phyloP scores from a whole-genome alignment of 148 eudicot genomes.

The Dysphania ambrosioides region DNA sequence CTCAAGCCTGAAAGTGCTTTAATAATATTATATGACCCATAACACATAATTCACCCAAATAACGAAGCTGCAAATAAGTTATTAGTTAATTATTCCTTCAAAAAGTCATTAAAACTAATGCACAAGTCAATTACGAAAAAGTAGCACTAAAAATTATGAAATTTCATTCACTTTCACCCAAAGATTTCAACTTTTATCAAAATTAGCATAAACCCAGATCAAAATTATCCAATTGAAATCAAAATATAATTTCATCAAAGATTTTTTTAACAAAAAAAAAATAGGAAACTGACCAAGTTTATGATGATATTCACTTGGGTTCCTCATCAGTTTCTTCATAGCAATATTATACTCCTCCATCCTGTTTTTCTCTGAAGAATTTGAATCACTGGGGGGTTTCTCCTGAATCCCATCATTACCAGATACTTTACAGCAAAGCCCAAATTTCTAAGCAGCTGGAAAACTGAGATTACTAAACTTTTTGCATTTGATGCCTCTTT shows the following conservation, averaged over 20 bases:
- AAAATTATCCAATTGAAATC: not conserved
- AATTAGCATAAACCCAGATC: slow-evolving; percentile 18
- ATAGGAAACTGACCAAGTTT: slow-evolving; percentile 66
- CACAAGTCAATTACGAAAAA: not conserved
- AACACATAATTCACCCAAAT: not conserved
- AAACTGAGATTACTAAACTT: slow-evolving; percentile 13
- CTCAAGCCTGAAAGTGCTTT: too few species aligned
- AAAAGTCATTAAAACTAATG: not conserved
- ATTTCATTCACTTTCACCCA: not conserved
- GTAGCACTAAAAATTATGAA: not conserved
- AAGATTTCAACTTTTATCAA: not conserved
- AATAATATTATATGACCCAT: too few species aligned
- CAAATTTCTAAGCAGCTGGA: slow-evolving; percentile 11
- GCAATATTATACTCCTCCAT: slow-evolving; percentile 81
- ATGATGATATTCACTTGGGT: slow-evolving; percentile 93
- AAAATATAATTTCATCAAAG: too few species aligned
- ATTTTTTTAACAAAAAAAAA: not conserved
- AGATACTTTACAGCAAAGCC: slow-evolving; percentile 42
- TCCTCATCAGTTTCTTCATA: slow-evolving; percentile 90
- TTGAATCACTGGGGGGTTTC: slow-evolving; percentile 27
- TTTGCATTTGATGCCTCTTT: slow-evolving; percentile 24
- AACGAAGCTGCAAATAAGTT: not conserved
- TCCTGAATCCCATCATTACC: slow-evolving; percentile 41
- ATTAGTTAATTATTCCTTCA: not conserved
- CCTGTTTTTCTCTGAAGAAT: slow-evolving; percentile 30